Conservation (phyloP, 768 basidiomycete species). For the Boletus barrowsii region DNA sequence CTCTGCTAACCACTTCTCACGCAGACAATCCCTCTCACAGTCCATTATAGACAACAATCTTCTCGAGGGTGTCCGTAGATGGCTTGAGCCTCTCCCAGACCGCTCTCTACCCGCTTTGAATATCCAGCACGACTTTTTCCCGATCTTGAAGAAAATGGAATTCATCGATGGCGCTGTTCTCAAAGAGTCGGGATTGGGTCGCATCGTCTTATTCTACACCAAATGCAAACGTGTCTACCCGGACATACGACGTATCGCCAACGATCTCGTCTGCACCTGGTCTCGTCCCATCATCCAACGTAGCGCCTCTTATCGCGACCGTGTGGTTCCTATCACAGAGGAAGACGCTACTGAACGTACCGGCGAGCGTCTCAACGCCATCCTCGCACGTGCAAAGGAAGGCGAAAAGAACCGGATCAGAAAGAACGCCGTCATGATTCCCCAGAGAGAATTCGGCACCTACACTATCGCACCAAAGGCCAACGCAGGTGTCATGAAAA, state of each 20-base stretch:
- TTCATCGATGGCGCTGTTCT: slow-evolving; percentile 88
- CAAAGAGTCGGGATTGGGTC: slow-evolving; percentile 88
- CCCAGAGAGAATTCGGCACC: slow-evolving; percentile 67
- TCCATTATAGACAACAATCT: slow-evolving; percentile 96
- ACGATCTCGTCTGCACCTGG: slow-evolving; percentile 82
- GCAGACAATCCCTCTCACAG: slow-evolving; percentile 78
- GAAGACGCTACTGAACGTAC: slow-evolving; percentile 36
- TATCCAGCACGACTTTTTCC: slow-evolving; percentile 91
- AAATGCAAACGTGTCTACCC: slow-evolving; percentile 88
- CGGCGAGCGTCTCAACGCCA: slow-evolving; percentile 62
- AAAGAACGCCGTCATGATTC: slow-evolving; percentile 82
- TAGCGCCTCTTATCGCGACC: slow-evolving; percentile 75
- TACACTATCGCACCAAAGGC: slow-evolving; percentile 77
- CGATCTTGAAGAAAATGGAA: slow-evolving; percentile 81
- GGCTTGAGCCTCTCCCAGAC: slow-evolving; percentile 94
- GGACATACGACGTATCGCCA: slow-evolving; percentile 76
- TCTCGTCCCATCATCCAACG: slow-evolving; percentile 91
- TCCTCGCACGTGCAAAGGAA: slow-evolving; percentile 64
- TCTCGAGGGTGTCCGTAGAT: slow-evolving; percentile 81
- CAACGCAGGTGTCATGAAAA: slow-evolving; percentile 50
- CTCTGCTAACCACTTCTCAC: neutral
- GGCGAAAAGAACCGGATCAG: slow-evolving; percentile 65
- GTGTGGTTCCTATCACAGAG: slow-evolving; percentile 59
- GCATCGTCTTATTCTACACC: slow-evolving; percentile 92
- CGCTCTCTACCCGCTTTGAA: slow-evolving; percentile 91